Evolutionary conservation across 202 grass and related monocot species (phyloP).

Genomic region (Setaria italica): DNA sequence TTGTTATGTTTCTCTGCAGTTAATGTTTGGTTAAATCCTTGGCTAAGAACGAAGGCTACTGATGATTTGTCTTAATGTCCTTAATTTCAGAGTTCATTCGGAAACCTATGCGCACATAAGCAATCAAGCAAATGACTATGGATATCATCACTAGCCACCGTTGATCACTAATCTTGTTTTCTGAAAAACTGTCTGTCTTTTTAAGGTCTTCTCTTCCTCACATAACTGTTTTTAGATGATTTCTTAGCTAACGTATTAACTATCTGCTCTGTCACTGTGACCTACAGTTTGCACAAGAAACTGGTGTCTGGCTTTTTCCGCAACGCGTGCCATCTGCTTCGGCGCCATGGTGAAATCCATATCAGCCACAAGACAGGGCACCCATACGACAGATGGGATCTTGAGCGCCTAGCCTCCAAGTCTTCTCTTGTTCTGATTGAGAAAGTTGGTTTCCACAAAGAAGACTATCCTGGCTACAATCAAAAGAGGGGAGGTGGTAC

Average conservation of each 20-base stretch:
- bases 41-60: neutral
- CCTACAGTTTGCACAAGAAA: slow-evolving; percentile 36
- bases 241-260: neutral
- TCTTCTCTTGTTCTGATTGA: slow-evolving; percentile 39
- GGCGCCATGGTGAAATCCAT: slow-evolving; percentile 51
- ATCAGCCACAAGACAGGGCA: slow-evolving; percentile 45
- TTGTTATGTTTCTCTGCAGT: neutral
- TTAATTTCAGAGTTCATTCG: neutral
- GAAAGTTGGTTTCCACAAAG: slow-evolving; percentile 11
- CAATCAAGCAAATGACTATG: neutral
- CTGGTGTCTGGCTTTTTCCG: slow-evolving; percentile 48
- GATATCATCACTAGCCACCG: neutral
- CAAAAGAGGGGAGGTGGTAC: slow-evolving; percentile 51
- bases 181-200: neutral
- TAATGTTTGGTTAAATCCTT: neutral
- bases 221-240: neutral
- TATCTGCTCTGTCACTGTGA: neutral
- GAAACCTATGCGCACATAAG: neutral
- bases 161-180: neutral
- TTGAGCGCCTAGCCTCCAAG: slow-evolving; percentile 23
- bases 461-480: slow-evolving; percentile 57
- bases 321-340: slow-evolving; percentile 51
- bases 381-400: slow-evolving; percentile 38
- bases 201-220: neutral
- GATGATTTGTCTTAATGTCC: neutral